Conservation (phyloP, 805 yeast genomes). For the Tanozyma kutaoensis region DNA sequence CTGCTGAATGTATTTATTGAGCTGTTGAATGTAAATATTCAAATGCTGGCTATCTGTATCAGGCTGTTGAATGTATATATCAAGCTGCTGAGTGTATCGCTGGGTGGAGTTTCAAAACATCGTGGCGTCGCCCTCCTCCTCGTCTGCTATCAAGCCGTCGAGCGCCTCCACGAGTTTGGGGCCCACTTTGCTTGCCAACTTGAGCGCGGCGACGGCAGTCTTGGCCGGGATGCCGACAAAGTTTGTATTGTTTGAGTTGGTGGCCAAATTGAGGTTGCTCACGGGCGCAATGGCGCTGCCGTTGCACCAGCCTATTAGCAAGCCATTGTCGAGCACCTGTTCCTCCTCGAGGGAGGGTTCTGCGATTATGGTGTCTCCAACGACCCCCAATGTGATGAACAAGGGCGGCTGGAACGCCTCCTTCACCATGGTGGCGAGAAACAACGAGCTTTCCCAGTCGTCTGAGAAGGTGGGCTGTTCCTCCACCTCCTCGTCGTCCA, state of each 20-base stretch:
- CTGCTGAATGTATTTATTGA: constrained; percentile 17
- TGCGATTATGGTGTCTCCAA: constrained; percentile 53
- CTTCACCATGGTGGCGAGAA: constrained; percentile 22
- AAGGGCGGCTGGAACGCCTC: constrained; percentile 54
- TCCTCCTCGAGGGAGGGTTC: constrained; percentile 90
- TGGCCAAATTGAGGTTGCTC: constrained; percentile 50
- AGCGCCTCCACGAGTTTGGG: constrained; percentile 46
- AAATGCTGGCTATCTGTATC: too few species aligned
- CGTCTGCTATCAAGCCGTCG: constrained; percentile 30
- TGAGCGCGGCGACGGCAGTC: constrained; percentile 39
- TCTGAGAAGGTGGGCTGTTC: constrained; percentile 89
- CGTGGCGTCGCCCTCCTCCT: constrained; percentile 22
- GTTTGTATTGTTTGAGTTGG: constrained; percentile 26
- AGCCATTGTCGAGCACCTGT: constrained; percentile 75
- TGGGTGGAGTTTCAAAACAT: too few species aligned
- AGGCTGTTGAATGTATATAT: too few species aligned
- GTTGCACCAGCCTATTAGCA: constrained; percentile 59
- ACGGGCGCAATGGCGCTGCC: constrained; percentile 65
- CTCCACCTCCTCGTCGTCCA: constrained; percentile 53
- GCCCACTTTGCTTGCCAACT: constrained; percentile 50
- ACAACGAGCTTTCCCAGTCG: constrained; percentile 57
- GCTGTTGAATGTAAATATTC: background rate
- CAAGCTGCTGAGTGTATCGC: too few species aligned
- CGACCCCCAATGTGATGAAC: constrained; percentile 60
- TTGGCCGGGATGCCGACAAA: constrained; percentile 43